These are phyloP conservation scores for Neofusicoccum kwambonambiense DNA, from an alignment of 2,329 filamentous ascomycete genomes.

Conservation along the genomic window DNA sequence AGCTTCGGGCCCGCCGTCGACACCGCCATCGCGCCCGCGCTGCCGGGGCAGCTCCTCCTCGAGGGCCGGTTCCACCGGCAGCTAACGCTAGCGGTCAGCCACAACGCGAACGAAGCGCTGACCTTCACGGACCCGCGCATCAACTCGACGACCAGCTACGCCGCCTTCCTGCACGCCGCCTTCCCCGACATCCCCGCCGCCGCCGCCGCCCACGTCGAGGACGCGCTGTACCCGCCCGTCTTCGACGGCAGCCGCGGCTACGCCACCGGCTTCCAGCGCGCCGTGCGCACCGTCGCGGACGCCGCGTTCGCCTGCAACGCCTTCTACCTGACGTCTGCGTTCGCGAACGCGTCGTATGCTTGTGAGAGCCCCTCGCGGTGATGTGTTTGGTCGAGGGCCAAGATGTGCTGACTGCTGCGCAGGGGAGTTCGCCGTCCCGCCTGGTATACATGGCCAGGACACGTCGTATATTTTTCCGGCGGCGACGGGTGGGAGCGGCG, in stretches of 20 bases:
- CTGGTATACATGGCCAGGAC: too few species aligned
- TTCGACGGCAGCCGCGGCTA: slow-evolving; percentile 19
- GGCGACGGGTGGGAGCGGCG: too few species aligned
- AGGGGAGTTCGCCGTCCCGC: too few species aligned
- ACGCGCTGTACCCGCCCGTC: slow-evolving; percentile 18
- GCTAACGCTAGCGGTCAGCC: slow-evolving; percentile 37
- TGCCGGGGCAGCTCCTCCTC: slow-evolving; percentile 31
- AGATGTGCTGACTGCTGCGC: too few species aligned
- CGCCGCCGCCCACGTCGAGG: background rate
- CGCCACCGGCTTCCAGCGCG: background rate
- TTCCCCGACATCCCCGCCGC: background rate
- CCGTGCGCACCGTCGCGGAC: background rate
- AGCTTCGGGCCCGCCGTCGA: slow-evolving; percentile 37
- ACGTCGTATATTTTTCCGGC: too few species aligned
- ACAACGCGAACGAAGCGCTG: slow-evolving; percentile 47
- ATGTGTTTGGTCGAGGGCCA: too few species aligned
- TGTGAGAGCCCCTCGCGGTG: too few species aligned
- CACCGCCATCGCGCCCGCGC: slow-evolving; percentile 31
- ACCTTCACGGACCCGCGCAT: slow-evolving; percentile 27
- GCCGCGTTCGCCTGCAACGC: background rate
- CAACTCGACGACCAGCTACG: background rate
- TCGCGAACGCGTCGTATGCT: too few species aligned
- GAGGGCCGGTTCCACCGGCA: slow-evolving; percentile 37
- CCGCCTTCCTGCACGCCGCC: background rate
- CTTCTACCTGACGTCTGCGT: too few species aligned